Conservation (phyloP, 371 early-diverging fungal genomes). For the Circinella umbellata region DNA sequence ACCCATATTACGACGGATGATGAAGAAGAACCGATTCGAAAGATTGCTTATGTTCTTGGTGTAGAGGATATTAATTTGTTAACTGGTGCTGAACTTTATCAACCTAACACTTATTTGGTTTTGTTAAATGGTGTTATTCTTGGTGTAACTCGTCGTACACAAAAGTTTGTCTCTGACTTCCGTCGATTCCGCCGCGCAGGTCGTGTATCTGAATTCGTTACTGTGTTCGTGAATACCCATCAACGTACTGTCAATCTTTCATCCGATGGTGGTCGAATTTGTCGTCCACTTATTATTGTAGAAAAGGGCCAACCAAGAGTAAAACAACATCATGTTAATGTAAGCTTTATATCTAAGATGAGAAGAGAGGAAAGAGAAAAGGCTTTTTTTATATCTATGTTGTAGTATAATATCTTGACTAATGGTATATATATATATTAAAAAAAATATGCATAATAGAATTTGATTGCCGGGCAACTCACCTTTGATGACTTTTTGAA, state of each 20-base stretch:
- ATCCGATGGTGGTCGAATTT: conserved; percentile 98
- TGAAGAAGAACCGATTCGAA: conserved; percentile 80
- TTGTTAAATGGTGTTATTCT: conserved; percentile 93
- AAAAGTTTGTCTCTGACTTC: conserved; percentile 82
- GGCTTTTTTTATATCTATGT: conserved; percentile 4
- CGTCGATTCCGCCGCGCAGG: conserved; percentile 88
- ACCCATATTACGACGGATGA: conserved; percentile 99
- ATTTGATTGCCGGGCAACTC: conserved; percentile 65
- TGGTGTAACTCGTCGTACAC: conserved; percentile 85
- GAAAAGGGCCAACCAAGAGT: conserved; percentile 82
- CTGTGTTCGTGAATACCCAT: conserved; percentile 88
- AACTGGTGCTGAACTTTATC: conserved; percentile 85
- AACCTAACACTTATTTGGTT: conserved; percentile 76
- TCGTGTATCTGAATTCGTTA: conserved; percentile 90
- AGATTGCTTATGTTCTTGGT: conserved; percentile 83
- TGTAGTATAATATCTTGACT: background rate
- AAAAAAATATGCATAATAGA: conserved; percentile 28
- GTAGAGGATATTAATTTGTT: conserved; percentile 88
- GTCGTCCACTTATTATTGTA: conserved; percentile 98
- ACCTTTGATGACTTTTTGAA: conserved; percentile 91
- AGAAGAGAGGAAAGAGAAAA: background rate
- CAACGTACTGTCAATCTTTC: conserved; percentile 92
- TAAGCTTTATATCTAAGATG: conserved; percentile 11
- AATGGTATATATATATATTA: no score
- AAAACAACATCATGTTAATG: conserved; percentile 73